These are phyloP conservation scores for Talaromyces wortmannii DNA, from an alignment of 495 filamentous ascomycete genomes.

Conservation along the genomic window DNA sequence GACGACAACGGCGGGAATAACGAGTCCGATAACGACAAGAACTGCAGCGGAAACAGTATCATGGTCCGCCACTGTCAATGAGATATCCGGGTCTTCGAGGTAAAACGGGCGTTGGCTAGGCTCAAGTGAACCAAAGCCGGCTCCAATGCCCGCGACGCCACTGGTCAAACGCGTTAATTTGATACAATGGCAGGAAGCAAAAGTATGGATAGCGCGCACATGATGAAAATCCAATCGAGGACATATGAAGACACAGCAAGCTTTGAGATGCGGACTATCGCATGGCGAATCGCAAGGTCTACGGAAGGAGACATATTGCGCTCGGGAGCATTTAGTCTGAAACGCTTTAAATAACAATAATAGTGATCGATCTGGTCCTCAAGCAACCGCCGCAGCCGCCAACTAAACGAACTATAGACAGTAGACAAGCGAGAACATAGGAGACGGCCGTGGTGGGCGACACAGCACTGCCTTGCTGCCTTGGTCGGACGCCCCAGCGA, in stretches of 20 bases:
- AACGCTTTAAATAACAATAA: too few species aligned
- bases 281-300: background rate
- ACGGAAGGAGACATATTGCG: background rate
- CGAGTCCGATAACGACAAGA: slow-evolving; percentile 40
- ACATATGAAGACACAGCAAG: slow-evolving; percentile 41
- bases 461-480: too few species aligned
- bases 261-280: slow-evolving; percentile 20
- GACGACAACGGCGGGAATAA: slow-evolving; percentile 48
- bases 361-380: too few species aligned
- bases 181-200: background rate
- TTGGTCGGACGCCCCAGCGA: too few species aligned
- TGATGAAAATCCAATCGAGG: slow-evolving; percentile 47
- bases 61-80: slow-evolving; percentile 44
- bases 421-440: too few species aligned
- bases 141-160: slow-evolving; percentile 38
- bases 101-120: slow-evolving; percentile 42
- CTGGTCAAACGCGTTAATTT: slow-evolving; percentile 14
- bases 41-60: slow-evolving; percentile 49
- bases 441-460: too few species aligned
- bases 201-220: slow-evolving; percentile 22
- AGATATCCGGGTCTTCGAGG: slow-evolving; percentile 48
- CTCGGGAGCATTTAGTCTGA: too few species aligned
- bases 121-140: slow-evolving; percentile 26
- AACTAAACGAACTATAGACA: too few species aligned
- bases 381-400: too few species aligned